These are phyloP conservation scores for Sclerotinia minor DNA, from an alignment of 2,329 filamentous ascomycete genomes.

Conservation along the genomic window DNA sequence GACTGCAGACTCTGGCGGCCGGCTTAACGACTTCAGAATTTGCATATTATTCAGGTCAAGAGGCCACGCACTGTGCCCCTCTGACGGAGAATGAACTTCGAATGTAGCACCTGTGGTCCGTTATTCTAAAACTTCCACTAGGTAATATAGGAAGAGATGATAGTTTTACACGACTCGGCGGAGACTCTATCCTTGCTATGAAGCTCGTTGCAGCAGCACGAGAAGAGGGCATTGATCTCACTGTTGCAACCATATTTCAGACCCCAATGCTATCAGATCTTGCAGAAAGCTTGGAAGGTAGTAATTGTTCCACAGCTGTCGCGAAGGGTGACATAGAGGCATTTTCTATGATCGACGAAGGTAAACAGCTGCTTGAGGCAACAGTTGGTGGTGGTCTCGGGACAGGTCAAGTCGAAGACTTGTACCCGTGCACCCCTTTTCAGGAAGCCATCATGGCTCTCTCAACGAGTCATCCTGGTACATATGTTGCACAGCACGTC, in stretches of 20 bases:
- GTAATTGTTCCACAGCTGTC: slow-evolving; percentile 32
- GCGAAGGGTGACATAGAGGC: neutral
- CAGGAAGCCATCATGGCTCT: slow-evolving; percentile 45
- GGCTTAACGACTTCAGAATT: neutral
- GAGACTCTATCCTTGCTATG: slow-evolving; percentile 44
- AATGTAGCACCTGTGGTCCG: slow-evolving; percentile 26
- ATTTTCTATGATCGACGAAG: slow-evolving; percentile 32
- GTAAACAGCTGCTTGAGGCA: slow-evolving; percentile 33
- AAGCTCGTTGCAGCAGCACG: slow-evolving; percentile 47
- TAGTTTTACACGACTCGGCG: slow-evolving; percentile 45
- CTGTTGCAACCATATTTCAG: slow-evolving; percentile 47
- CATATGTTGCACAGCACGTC: slow-evolving; percentile 42
- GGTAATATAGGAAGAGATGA: slow-evolving; percentile 35
- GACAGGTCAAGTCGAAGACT: slow-evolving; percentile 39
- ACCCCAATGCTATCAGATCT: slow-evolving; percentile 47
- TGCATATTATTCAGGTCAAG: slow-evolving; percentile 14
- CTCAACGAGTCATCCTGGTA: slow-evolving; percentile 38
- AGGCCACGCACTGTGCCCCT: neutral
- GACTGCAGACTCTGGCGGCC: slow-evolving; percentile 33
- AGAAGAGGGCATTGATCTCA: slow-evolving; percentile 41
- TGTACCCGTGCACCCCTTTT: slow-evolving; percentile 43
- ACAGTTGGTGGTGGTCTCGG: neutral
- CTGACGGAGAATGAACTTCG: slow-evolving; percentile 22
- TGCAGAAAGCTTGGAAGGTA: slow-evolving; percentile 28
- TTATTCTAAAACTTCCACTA: slow-evolving; percentile 24